These are phyloP conservation scores for Pulveroboletus sp. DNA, from an alignment of 768 basidiomycete species.

Conservation along the genomic window DNA sequence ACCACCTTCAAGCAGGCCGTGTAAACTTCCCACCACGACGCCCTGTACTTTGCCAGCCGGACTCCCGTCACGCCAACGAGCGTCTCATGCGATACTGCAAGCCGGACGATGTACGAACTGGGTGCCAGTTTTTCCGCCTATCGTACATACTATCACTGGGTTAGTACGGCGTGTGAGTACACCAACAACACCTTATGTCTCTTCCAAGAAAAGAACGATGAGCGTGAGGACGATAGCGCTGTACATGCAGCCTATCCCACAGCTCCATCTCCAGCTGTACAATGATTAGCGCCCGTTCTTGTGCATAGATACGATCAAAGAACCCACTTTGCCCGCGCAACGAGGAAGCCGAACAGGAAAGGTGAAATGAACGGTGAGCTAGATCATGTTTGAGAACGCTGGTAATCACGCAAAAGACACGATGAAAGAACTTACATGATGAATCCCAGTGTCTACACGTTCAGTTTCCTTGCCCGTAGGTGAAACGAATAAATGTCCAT, in stretches of 20 bases:
- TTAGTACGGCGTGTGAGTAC: neutral
- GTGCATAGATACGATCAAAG: too few species aligned
- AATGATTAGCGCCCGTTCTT: neutral
- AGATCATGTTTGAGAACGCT: slow-evolving; percentile 25
- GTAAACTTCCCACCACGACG: slow-evolving; percentile 36
- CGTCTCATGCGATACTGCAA: slow-evolving; percentile 43
- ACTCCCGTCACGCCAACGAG: slow-evolving; percentile 47
- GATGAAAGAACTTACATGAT: slow-evolving; percentile 43
- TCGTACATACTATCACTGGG: slow-evolving; percentile 42
- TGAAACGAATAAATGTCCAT: slow-evolving; percentile 54
- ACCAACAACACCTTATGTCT: slow-evolving; percentile 37
- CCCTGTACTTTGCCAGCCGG: slow-evolving; percentile 43
- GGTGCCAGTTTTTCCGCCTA: slow-evolving; percentile 36
- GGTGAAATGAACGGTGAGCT: slow-evolving; percentile 29
- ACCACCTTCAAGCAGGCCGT: slow-evolving; percentile 36
- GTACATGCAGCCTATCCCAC: slow-evolving; percentile 50
- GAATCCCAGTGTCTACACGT: slow-evolving; percentile 53
- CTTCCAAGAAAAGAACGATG: slow-evolving; percentile 46
- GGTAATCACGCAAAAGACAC: slow-evolving; percentile 27
- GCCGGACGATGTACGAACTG: slow-evolving; percentile 24
- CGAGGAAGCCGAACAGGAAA: slow-evolving; percentile 29
- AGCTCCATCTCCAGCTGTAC: slow-evolving; percentile 46
- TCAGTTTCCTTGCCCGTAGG: slow-evolving; percentile 48
- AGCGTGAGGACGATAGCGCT: slow-evolving; percentile 41
- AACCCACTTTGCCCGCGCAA: slow-evolving; percentile 24